Evolutionary conservation across 225 moss, liverwort and hornwort genomes (phyloP), one percentile per base, ranked within the genome.

Genomic region (Lunularia cruciata): DNA sequence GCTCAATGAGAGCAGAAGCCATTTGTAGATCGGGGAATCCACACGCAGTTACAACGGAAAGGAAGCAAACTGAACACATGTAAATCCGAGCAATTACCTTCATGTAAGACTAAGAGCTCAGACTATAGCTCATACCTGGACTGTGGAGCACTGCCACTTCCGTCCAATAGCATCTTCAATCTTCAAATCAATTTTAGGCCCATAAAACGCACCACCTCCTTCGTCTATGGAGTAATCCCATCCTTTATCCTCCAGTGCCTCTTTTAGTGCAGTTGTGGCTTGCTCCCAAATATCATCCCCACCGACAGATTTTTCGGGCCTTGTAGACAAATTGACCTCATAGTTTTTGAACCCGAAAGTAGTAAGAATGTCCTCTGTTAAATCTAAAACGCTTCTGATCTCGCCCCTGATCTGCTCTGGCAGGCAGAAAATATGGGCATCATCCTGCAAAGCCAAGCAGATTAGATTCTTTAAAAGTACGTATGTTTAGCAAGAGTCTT

Each of bases 91-190:
- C n/a, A n/a, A n/a, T n/a, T n/a, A n/a, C n/a, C n/a, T n/a, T n/a
- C n/a, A n/a, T n/a, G n/a, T n/a, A n/a, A n/a, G n/a, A n/a, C n/a
- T n/a, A n/a, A n/a, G n/a, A n/a, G n/a, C n/a, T n/a, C n/a, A n/a
- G n/a, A n/a, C n/a, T n/a, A n/a, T n/a, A n/a, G n/a, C 19, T 23
- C 69, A 5, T 57, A 87, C 87, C 86, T 92, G 92, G 39, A 98
- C 85, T 39, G 96, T 98, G 42, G 96, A 98, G 76, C 96, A 98
- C 75, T 98, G 96, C 96, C 96, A 98, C 77, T 90, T 98, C 38
- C 93, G 85, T 47, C 96, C 96, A 32, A 98, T 98, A 1, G 96
- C 96, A 77, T 98, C 93, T 81, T 98, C 93, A 46, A 98, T 98
- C 81, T 98, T 98, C 3, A 98, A 56, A 63, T 98, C 96, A 74